Percentiles rank a stretch among this genome's conserved stretches.
Evolutionary conservation across 106 monocot genomes (phyloP).

Genomic region (Dioscorea dumetorum): DNA sequence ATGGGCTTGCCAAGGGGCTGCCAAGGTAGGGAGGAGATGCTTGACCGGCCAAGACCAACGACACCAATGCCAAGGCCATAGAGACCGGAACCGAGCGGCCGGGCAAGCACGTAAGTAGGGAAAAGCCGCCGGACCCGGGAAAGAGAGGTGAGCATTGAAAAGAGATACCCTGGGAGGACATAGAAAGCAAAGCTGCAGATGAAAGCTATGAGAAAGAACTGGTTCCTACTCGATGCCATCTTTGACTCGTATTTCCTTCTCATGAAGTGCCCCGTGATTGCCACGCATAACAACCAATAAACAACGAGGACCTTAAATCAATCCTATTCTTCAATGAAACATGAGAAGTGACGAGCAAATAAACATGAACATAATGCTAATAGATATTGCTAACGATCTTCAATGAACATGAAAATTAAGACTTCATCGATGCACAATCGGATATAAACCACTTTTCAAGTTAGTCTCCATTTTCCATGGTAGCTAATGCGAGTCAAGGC

Average conservation of each 20-base stretch:
- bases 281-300: neutral
- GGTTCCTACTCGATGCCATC: conserved; percentile 55
- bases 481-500: too few relatives aligned
- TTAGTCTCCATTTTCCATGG: too few relatives aligned
- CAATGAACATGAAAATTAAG: too few relatives aligned
- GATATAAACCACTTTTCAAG: too few relatives aligned
- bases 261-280: conserved; percentile 71
- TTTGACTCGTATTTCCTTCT: conserved; percentile 52
- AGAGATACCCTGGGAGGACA: conserved; percentile 73
- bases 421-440: too few relatives aligned
- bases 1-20: conserved; percentile 85
- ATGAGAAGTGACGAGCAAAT: too few relatives aligned
- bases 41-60: conserved; percentile 78
- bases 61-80: conserved; percentile 70
- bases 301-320: too few relatives aligned
- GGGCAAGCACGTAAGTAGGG: conserved; percentile 62
- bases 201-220: conserved; percentile 84
- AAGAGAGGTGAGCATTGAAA: conserved; percentile 77
- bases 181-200: conserved; percentile 89
- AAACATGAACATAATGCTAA: too few relatives aligned
- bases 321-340: too few relatives aligned
- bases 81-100: conserved; percentile 78
- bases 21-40: conserved; percentile 74
- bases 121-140: conserved; percentile 83
- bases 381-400: too few relatives aligned